Conservation (phyloP, 2,329 filamentous ascomycete genomes). For the Aspergillus ochraceoroseus region DNA sequence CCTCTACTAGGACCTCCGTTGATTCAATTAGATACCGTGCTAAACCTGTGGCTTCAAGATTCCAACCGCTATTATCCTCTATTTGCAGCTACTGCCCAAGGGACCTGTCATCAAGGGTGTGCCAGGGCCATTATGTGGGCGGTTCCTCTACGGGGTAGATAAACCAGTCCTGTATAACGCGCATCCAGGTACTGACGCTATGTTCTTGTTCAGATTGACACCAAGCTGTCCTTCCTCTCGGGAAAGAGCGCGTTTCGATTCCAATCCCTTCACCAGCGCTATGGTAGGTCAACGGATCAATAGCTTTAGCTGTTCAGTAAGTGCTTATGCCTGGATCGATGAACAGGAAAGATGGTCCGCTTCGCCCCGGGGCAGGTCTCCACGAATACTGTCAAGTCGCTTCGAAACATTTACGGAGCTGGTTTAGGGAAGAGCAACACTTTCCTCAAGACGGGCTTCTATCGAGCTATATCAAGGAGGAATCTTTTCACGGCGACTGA, state of each 20-base stretch:
- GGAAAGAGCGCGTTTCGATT: conserved; percentile 22
- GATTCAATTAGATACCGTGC: not conserved
- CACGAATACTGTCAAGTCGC: conserved; percentile 24
- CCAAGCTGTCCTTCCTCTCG: conserved; percentile 21
- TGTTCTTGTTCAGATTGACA: conserved; percentile 15
- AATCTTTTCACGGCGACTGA: conserved; percentile 27
- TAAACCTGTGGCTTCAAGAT: conserved; percentile 13
- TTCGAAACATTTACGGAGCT: conserved; percentile 25
- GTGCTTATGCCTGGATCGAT: not conserved
- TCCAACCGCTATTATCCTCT: conserved; percentile 12
- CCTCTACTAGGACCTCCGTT: no score
- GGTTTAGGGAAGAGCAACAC: conserved; percentile 19
- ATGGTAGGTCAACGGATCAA: conserved; percentile 16
- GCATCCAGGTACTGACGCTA: not conserved
- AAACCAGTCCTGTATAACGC: no score
- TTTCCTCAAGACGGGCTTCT: conserved; percentile 26
- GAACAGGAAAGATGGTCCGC: conserved; percentile 19
- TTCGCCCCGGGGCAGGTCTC: conserved; percentile 26
- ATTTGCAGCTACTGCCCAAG: conserved; percentile 16
- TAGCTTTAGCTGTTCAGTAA: not conserved
- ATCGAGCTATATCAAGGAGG: conserved; percentile 23
- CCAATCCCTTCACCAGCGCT: conserved; percentile 19
- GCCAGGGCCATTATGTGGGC: conserved; percentile 16
- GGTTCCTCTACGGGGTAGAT: conserved; percentile 21
- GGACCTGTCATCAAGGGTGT: conserved; percentile 20